Percentiles rank a stretch among this genome's conserved stretches.
Evolutionary conservation across 2,329 filamentous ascomycete species (phyloP).

Genomic region (Xylariaceae sp.): DNA sequence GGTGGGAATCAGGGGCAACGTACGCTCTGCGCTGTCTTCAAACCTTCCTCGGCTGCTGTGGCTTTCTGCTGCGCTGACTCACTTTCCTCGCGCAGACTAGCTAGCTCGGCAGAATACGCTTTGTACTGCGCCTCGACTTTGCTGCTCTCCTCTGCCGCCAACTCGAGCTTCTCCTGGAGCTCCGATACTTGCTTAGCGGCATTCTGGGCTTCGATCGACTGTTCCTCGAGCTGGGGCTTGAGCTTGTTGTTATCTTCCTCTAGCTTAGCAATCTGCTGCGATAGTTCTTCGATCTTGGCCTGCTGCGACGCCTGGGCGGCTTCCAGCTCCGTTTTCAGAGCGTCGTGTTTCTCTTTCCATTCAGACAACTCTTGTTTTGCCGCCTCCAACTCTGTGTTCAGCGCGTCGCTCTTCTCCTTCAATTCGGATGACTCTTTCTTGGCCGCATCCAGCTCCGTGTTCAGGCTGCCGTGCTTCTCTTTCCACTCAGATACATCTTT

Average conservation of each 20-base stretch:
- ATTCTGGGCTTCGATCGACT: conserved; percentile 3
- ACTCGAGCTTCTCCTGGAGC: conserved; percentile 23
- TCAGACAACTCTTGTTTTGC: conserved; percentile 26
- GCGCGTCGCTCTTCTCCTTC: conserved; percentile 20
- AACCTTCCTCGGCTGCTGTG: conserved; percentile 36
- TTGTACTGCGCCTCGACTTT: conserved; percentile 32
- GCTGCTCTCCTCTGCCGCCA: conserved; percentile 26
- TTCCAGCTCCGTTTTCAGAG: conserved; percentile 28
- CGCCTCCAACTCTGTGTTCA: conserved; percentile 23
- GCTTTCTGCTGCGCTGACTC: conserved; percentile 38
- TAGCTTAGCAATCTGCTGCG: conserved; percentile 23
- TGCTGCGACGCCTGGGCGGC: conserved; percentile 32
- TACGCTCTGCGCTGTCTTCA: conserved; percentile 35
- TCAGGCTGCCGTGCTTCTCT: conserved; percentile 17
- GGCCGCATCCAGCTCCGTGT: conserved; percentile 24
- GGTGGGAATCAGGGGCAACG: conserved; percentile 6
- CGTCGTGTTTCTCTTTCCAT: conserved; percentile 23
- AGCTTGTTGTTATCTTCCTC: conserved; percentile 26
- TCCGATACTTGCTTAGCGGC: conserved; percentile 10
- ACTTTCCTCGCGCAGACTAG: conserved; percentile 31
- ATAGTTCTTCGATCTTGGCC: conserved; percentile 25
- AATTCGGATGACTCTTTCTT: conserved; percentile 26
- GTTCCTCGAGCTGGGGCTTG: conserved; percentile 11
- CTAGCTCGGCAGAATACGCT: conserved; percentile 32
- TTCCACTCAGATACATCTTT: conserved; percentile 26